Evolutionary conservation across 2,329 filamentous ascomycete species (phyloP).

Genomic region (Bipolaris victoriae): DNA sequence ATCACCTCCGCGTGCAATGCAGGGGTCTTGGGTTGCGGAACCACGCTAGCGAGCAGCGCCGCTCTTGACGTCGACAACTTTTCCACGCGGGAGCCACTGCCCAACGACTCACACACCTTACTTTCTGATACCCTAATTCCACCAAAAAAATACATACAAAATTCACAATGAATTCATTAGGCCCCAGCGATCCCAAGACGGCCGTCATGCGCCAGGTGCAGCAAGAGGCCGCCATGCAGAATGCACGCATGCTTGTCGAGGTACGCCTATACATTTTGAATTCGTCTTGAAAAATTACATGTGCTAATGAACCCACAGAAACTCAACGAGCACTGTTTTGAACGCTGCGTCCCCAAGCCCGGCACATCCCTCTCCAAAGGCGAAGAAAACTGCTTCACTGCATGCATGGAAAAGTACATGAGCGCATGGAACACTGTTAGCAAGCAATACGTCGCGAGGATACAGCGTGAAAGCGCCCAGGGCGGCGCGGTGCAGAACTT

Average conservation of each 20-base stretch:
- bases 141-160: conserved; percentile 4
- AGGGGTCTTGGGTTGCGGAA: conserved; percentile 27
- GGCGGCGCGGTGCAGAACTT: conserved; percentile 12
- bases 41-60: conserved; percentile 23
- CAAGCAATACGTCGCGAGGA: conserved; percentile 56
- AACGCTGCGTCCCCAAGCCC: conserved; percentile 61
- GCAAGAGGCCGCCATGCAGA: conserved; percentile 59
- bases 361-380: conserved; percentile 57
- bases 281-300: background rate
- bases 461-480: conserved; percentile 51
- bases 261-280: background rate
- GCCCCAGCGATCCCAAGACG: conserved; percentile 52
- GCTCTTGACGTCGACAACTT: conserved; percentile 42
- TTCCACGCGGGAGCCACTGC: conserved; percentile 18
- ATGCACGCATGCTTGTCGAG: conserved; percentile 59
- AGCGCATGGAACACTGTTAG: conserved; percentile 59
- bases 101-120: conserved; percentile 4
- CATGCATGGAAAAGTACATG: conserved; percentile 65
- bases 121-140: background rate
- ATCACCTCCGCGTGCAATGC: conserved; percentile 36
- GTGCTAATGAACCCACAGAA: conserved; percentile 37
- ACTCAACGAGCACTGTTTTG: conserved; percentile 64
- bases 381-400: conserved; percentile 58
- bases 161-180: conserved; percentile 42
- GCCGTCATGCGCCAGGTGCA: conserved; percentile 60